Base-by-base conservation (phyloP, 139 green algal genomes). In the Volvox reticuliferus region DNA sequence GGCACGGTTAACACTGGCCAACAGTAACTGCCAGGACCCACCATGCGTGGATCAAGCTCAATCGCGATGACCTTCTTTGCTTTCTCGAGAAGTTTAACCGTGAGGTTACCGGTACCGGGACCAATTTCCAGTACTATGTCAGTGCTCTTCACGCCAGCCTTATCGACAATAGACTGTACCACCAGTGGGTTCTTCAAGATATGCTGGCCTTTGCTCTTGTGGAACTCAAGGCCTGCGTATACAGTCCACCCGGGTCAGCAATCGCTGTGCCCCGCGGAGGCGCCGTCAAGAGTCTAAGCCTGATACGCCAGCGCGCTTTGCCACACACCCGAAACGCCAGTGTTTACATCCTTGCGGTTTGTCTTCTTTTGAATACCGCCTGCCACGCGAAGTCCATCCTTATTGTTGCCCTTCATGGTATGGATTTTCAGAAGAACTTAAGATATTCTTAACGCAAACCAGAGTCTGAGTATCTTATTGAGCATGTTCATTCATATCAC, bases 81-180 rank as follows among this genome's bases (percentile, higher is more conserved):
- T 62, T 95, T 95, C 79, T 99, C 97, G 87, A 99, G 93, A 75
- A 99, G 96, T 93, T 99, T 98, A 91, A 98, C 97, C 0, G 98
- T 99, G 85, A 99, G 92, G 93, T 99, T 99, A 69, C 98, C 98
- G 0, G 98, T 99, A 78, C 98, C 98, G 21, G 98, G 98, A 2
- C 98, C 98, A 89, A 99, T 99, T 83, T 99, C 98, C 37, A 99
- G 95, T 33, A 99, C 98, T 13, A 99, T 95, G 93, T 99, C 98
- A 18, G 98, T 99, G 77, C 69, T 92, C 90, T 99, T 99, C 26
- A 99, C 81, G n/a, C 98, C 98, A 16, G 96, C 93, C 93, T 99
- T 99, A 79, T 99, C 96, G 18, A 99, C 97, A 67, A 99, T 99
- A 22, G 97, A 95, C 21, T 90, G 86, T 32, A 90, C 97, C 19